phyloP scores from a whole-genome alignment of 2,329 filamentous ascomycete genomes.

The Ophiostoma ips region DNA sequence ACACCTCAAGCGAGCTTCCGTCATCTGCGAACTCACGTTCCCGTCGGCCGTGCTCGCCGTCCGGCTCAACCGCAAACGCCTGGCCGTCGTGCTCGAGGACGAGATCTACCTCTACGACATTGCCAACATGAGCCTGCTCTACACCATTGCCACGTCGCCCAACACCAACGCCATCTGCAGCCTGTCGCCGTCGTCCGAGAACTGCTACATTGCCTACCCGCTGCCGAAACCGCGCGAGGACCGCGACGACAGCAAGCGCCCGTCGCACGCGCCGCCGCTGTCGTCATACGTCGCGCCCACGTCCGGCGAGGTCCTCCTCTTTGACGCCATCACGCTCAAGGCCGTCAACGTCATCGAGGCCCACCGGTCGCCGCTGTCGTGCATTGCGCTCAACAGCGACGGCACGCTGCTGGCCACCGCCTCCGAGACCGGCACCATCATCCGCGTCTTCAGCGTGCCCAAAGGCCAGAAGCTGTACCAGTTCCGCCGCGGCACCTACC shows the following conservation, averaged over 20 bases:
- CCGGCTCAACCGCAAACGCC: slow-evolving; percentile 81
- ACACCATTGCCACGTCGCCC: slow-evolving; percentile 85
- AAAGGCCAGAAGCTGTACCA: slow-evolving; percentile 88
- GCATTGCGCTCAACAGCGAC: slow-evolving; percentile 81
- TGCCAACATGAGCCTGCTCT: slow-evolving; percentile 90
- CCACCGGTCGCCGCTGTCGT: slow-evolving; percentile 80
- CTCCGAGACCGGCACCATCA: slow-evolving; percentile 94
- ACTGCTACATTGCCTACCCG: slow-evolving; percentile 91
- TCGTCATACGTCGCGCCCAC: slow-evolving; percentile 70
- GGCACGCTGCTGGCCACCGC: slow-evolving; percentile 86
- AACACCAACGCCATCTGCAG: slow-evolving; percentile 87
- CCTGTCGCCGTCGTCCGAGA: slow-evolving; percentile 84
- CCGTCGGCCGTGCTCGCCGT: slow-evolving; percentile 92
- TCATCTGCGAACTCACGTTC: slow-evolving; percentile 97
- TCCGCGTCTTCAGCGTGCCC: slow-evolving; percentile 87
- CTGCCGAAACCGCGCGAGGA: slow-evolving; percentile 61
- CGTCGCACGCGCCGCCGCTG: slow-evolving; percentile 71
- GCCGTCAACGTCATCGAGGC: slow-evolving; percentile 92
- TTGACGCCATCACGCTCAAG: slow-evolving; percentile 78
- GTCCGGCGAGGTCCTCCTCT: slow-evolving; percentile 83
- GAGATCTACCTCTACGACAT: slow-evolving; percentile 98
- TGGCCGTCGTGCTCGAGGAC: slow-evolving; percentile 87
- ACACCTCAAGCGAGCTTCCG: slow-evolving; percentile 46
- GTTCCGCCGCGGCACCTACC: slow-evolving; percentile 89
- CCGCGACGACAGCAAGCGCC: slow-evolving; percentile 36